A percentile compares a stretch with the other conserved stretches of the same genome.
These are phyloP conservation scores for Cunninghamia lanceolata DNA, from an alignment of 75 land plant species.

Conservation along the genomic window DNA sequence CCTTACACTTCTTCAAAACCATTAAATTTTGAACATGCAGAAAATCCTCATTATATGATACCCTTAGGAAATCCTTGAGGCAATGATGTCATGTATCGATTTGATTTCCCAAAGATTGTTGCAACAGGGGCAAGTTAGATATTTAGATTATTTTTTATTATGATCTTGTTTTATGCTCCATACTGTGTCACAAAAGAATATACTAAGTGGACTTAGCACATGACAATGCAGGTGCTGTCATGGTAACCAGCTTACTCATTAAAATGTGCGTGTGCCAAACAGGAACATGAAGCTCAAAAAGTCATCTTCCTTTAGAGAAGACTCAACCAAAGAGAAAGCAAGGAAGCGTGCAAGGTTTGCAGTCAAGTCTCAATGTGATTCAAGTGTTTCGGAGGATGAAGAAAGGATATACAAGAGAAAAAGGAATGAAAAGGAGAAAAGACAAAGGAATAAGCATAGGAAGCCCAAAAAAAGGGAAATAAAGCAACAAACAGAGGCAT, in stretches of 20 bases:
- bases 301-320: conserved; percentile 4
- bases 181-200: neutral
- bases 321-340: neutral
- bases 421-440: neutral
- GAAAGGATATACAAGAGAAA: conserved; percentile 3
- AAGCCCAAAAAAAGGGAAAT: neutral
- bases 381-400: neutral
- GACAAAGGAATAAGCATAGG: neutral
- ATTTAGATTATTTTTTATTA: neutral
- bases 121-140: neutral
- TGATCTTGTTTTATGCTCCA: neutral
- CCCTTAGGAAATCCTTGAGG: neutral
- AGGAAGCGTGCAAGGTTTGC: neutral
- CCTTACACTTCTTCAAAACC: neutral
- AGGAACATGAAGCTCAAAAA: neutral
- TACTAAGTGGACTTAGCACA: neutral
- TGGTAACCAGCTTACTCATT: neutral
- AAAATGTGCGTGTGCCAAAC: conserved; percentile 5
- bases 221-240: conserved; percentile 3
- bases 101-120: neutral
- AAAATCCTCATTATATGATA: neutral
- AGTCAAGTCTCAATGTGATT: neutral
- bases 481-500: neutral
- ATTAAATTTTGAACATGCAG: neutral
- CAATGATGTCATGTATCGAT: neutral